phyloP scores from a whole-genome alignment of 2,329 filamentous ascomycete genomes.

The Penicillium carneum region DNA sequence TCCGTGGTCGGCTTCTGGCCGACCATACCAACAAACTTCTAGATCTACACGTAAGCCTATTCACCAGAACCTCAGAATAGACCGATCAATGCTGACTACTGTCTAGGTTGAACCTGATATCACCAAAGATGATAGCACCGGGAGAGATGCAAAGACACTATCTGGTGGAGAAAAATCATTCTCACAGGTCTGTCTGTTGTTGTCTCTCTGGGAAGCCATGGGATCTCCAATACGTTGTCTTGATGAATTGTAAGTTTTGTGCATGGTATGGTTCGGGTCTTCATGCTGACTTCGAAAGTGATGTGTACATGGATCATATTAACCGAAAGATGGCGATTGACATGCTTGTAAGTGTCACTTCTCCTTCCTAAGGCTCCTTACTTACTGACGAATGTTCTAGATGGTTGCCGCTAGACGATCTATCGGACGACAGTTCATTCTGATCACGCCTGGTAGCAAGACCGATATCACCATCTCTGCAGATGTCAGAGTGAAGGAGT shows the following conservation, averaged over 20 bases:
- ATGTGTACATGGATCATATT: slow-evolving; percentile 98
- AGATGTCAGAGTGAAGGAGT: slow-evolving; percentile 56
- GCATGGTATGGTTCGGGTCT: slow-evolving; percentile 24
- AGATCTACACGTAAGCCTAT: slow-evolving; percentile 70
- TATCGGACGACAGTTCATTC: slow-evolving; percentile 90
- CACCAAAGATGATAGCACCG: slow-evolving; percentile 72
- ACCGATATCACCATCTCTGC: slow-evolving; percentile 55
- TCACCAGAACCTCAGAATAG: not conserved
- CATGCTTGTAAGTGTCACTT: slow-evolving; percentile 75
- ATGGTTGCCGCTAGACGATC: slow-evolving; percentile 83
- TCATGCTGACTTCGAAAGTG: slow-evolving; percentile 55
- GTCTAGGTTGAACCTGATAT: slow-evolving; percentile 68
- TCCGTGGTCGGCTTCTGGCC: slow-evolving; percentile 78
- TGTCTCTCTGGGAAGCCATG: slow-evolving; percentile 97
- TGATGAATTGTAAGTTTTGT: slow-evolving; percentile 76
- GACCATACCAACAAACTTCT: slow-evolving; percentile 78
- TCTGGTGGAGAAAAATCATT: slow-evolving; percentile 98
- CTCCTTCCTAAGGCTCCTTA: slow-evolving; percentile 5
- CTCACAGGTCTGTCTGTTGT: slow-evolving; percentile 89
- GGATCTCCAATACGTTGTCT: slow-evolving; percentile 91
- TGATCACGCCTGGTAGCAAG: slow-evolving; percentile 93
- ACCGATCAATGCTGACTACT: slow-evolving; percentile 19
- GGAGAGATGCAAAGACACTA: slow-evolving; percentile 86
- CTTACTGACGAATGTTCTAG: slow-evolving; percentile 53
- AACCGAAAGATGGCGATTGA: slow-evolving; percentile 92